These are phyloP conservation scores for Solanum chmielewskii DNA, from an alignment of 257 asterid genomes.

Conservation along the genomic window DNA sequence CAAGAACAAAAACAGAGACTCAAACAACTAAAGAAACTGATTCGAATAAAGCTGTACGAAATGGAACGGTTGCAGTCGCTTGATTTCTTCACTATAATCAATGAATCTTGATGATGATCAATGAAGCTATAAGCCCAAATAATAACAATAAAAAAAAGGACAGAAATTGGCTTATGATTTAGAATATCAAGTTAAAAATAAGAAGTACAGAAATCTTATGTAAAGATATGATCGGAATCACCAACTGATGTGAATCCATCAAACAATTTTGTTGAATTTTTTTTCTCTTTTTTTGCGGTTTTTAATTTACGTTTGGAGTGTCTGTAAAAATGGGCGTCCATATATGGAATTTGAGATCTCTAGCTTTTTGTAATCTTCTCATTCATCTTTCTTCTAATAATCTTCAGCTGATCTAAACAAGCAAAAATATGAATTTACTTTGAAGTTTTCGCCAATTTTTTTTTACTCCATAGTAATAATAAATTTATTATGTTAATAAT, in stretches of 20 bases:
- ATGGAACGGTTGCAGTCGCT: constrained; percentile 71
- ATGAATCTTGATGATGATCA: neutral
- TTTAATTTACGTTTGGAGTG: neutral
- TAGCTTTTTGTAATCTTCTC: constrained; percentile 3
- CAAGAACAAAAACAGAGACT: constrained; percentile 10
- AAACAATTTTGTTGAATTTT: neutral
- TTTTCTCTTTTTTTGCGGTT: neutral
- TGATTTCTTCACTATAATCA: neutral
- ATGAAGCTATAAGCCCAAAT: neutral
- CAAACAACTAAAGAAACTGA: constrained; percentile 38
- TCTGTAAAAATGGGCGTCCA: constrained; percentile 1
- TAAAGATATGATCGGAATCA: neutral
- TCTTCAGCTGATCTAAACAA: neutral
- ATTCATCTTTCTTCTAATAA: neutral
- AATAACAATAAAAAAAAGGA: neutral
- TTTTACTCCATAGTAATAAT: no score
- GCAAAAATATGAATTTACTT: neutral
- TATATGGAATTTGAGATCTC: constrained; percentile 19
- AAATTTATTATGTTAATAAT: no score
- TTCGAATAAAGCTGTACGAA: constrained; percentile 41
- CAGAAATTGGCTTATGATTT: neutral
- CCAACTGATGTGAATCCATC: neutral
- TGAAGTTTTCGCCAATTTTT: no score
- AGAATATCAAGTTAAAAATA: neutral
- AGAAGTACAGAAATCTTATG: neutral